Evolutionary conservation across 1,284 basidiomycete species (phyloP).

Genomic region (Inonotus hispidus): DNA sequence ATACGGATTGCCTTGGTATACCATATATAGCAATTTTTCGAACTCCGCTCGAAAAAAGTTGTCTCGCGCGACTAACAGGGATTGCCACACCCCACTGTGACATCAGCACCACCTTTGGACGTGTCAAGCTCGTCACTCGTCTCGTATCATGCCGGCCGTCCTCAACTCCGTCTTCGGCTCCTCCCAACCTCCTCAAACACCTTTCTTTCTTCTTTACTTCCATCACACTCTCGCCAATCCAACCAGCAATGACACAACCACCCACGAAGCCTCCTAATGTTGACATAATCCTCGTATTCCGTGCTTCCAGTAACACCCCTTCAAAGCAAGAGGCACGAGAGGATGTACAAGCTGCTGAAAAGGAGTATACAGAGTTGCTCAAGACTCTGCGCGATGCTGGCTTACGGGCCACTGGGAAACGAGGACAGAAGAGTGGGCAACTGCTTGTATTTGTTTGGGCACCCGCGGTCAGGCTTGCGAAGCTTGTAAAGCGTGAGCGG

Average conservation of each 20-base stretch:
- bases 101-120: too few relatives aligned
- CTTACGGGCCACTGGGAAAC: conserved; percentile 63
- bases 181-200: not conserved
- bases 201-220: not conserved
- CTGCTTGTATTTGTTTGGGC: conserved; percentile 79
- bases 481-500: conserved; percentile 73
- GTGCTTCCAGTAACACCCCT: conserved; percentile 43
- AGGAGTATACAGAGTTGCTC: conserved; percentile 64
- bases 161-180: not conserved
- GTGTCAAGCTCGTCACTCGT: not conserved
- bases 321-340: conserved; percentile 58
- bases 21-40: too few relatives aligned
- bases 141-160: not conserved
- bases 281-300: conserved; percentile 69
- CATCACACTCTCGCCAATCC: not conserved
- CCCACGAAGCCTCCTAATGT: conserved; percentile 39
- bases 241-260: not conserved
- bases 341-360: conserved; percentile 56
- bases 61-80: too few relatives aligned
- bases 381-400: conserved; percentile 55
- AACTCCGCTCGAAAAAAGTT: too few relatives aligned
- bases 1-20: too few relatives aligned
- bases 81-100: too few relatives aligned
- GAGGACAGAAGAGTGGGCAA: conserved; percentile 71
- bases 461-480: conserved; percentile 53